Conservation (phyloP, 495 filamentous ascomycete genomes). For the Aspergillus taichungensis region DNA sequence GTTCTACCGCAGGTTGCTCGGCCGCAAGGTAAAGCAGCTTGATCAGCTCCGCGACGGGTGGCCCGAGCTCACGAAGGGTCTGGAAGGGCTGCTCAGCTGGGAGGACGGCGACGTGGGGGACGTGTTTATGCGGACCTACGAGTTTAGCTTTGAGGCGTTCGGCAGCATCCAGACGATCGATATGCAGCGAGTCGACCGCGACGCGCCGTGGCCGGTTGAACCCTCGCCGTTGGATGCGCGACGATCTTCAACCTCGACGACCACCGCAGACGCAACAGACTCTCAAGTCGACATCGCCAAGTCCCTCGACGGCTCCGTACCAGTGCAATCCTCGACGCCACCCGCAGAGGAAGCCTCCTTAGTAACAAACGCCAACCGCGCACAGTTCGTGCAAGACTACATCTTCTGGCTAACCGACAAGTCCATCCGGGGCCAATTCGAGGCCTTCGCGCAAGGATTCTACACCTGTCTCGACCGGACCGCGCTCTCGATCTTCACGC, state of each 20-base stretch:
- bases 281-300: conserved; percentile 13
- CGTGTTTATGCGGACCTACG: conserved; percentile 71
- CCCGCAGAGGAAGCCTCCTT: conserved; percentile 28
- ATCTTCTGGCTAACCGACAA: conserved; percentile 74
- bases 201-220: conserved; percentile 28
- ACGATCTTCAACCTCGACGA: conserved; percentile 14
- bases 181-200: conserved; percentile 39
- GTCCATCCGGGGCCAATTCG: conserved; percentile 66
- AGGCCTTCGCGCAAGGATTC: conserved; percentile 79
- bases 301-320: conserved; percentile 9
- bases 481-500: conserved; percentile 61
- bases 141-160: conserved; percentile 68
- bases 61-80: conserved; percentile 65
- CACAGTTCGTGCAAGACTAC: conserved; percentile 78
- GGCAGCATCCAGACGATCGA: conserved; percentile 48
- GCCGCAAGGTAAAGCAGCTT: conserved; percentile 50
- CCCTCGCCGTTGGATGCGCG: conserved; percentile 13
- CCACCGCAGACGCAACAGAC: conserved; percentile 16
- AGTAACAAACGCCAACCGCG: conserved; percentile 70
- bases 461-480: conserved; percentile 61
- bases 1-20: conserved; percentile 75
- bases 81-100: conserved; percentile 66
- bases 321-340: conserved; percentile 15
- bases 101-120: conserved; percentile 72
- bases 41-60: conserved; percentile 80